A percentile compares a stretch with the other conserved stretches of the same genome.
Conservation (phyloP, 768 basidiomycete genomes). For the Astraeus odoratus region DNA sequence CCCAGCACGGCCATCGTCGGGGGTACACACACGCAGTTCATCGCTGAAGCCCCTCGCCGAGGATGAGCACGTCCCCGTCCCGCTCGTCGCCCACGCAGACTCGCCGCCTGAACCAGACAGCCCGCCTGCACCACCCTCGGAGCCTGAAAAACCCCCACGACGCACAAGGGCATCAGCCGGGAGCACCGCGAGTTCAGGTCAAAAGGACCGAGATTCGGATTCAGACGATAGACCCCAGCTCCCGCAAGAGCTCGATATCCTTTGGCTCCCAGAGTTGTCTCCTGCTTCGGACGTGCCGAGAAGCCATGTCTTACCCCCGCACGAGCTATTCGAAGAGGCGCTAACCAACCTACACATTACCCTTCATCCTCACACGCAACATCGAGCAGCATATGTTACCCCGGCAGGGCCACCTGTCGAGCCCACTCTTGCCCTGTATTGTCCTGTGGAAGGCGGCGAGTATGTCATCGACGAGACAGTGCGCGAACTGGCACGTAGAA, state of each 20-base stretch:
- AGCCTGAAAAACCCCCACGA: slow-evolving; percentile 19
- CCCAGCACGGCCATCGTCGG: slow-evolving; percentile 8
- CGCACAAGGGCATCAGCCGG: slow-evolving; percentile 9
- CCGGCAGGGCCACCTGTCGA: slow-evolving; percentile 52
- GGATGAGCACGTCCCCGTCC: slow-evolving; percentile 8
- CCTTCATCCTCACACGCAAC: slow-evolving; percentile 77
- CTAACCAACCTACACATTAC: slow-evolving; percentile 70
- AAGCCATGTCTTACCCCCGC: slow-evolving; percentile 49
- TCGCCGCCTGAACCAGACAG: slow-evolving; percentile 22
- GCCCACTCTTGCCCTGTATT: slow-evolving; percentile 81
- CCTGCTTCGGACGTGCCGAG: slow-evolving; percentile 19
- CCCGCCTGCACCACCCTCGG: slow-evolving; percentile 3
- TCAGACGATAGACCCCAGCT: slow-evolving; percentile 35
- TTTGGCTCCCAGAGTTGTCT: slow-evolving; percentile 55
- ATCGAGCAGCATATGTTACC: slow-evolving; percentile 57
- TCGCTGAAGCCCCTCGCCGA: slow-evolving; percentile 15
- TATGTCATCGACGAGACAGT: slow-evolving; percentile 78
- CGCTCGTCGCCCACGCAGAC: slow-evolving; percentile 12
- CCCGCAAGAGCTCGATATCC: slow-evolving; percentile 50
- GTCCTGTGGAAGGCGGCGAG: slow-evolving; percentile 77
- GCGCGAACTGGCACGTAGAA: slow-evolving; percentile 63
- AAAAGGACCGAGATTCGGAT: slow-evolving; percentile 7
- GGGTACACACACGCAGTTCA: slow-evolving; percentile 19
- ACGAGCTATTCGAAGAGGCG: slow-evolving; percentile 69
- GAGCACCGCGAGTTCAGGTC: slow-evolving; percentile 1